phyloP scores from a whole-genome alignment of 169 alveolate species.

The Plasmodium inui region DNA sequence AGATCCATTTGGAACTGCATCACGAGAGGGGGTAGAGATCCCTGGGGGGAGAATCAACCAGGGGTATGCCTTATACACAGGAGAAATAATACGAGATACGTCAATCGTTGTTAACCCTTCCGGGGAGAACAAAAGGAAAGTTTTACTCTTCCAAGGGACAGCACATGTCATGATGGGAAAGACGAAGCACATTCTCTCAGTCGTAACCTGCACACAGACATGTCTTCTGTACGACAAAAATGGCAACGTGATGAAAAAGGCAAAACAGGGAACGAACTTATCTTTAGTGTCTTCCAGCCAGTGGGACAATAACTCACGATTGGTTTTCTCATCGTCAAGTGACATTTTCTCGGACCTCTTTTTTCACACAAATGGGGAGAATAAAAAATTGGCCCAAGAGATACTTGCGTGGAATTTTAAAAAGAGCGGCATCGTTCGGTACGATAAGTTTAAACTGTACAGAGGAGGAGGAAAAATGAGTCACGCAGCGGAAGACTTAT shows the following conservation, averaged over 20 bases:
- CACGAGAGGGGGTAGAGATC: not conserved
- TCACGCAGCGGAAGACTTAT: not conserved
- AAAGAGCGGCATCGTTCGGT: slow-evolving; percentile 60
- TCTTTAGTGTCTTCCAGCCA: slow-evolving; percentile 63
- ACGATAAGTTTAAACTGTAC: slow-evolving; percentile 61
- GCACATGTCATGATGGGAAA: slow-evolving; percentile 54
- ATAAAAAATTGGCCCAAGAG: slow-evolving; percentile 19
- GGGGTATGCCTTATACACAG: slow-evolving; percentile 27
- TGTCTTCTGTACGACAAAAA: slow-evolving; percentile 38
- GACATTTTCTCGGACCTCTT: slow-evolving; percentile 58
- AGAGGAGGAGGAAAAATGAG: not conserved
- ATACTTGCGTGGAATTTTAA: slow-evolving; percentile 65
- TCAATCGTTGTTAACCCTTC: slow-evolving; percentile 12
- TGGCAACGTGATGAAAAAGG: slow-evolving; percentile 4
- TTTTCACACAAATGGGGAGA: slow-evolving; percentile 31
- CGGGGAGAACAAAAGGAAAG: not conserved
- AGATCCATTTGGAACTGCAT: slow-evolving; percentile 3
- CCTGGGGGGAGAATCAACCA: not conserved
- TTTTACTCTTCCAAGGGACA: slow-evolving; percentile 57
- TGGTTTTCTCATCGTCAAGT: slow-evolving; percentile 55
- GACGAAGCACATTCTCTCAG: slow-evolving; percentile 17
- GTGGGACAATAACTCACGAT: slow-evolving; percentile 60
- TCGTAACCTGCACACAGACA: slow-evolving; percentile 40
- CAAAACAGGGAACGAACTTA: slow-evolving; percentile 51
- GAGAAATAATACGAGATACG: slow-evolving; percentile 35